Base-by-base conservation (phyloP, 208 protist species). In the Leptomonas pyrrhocoris region DNA sequence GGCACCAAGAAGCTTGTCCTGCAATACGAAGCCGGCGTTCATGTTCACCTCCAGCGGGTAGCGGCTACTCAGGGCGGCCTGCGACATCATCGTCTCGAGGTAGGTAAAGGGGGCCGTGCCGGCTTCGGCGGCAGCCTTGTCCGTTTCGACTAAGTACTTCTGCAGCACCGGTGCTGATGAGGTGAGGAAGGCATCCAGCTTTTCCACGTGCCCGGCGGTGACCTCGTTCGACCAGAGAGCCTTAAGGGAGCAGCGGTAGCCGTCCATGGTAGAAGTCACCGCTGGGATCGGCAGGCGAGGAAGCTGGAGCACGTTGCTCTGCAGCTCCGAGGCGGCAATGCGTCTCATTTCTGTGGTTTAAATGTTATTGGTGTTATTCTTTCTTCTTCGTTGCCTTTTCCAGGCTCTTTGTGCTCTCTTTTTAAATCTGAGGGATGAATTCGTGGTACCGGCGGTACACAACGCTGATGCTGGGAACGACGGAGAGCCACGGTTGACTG, bases 221-320 rank as follows among this genome's bases (percentile, higher is more conserved):
- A 67, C 74, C 15, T 91, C 89, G 30, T 61, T 51, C 11, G 84
- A 68, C 72, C 91, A 90, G 2, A 97, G 76, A 4, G 89, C 76
- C 8, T 54, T 21, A 50, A 97, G 65, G n/a, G 74, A 71, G 0
- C 75, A 31, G 23, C 81, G 75, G 56, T 97, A 96, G 34, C 84
- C 79, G 21, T 88, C 77, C 30, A 80, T 63, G 11, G 91, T 94
- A 18, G 71, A 48, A 3, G 64, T 77, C 7, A 97, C 51, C 3
- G 80, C 51, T 0, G 93, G 93, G 43, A 97, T 84, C 1, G 90
- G 88, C 42, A 96, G 77, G 0, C 93, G 83, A 12, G 85, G 90
- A 27, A 97, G 69, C 45, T 79, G 59, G 49, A 95, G 84, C 38
- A 92, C 86, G 66, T 97, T 97, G 56, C 79, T 63, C 21, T 81